Evolutionary conservation across 371 early-diverging fungal genomes (phyloP), one percentile per base, ranked within the genome.

Genomic region (Mortierella sp.): DNA sequence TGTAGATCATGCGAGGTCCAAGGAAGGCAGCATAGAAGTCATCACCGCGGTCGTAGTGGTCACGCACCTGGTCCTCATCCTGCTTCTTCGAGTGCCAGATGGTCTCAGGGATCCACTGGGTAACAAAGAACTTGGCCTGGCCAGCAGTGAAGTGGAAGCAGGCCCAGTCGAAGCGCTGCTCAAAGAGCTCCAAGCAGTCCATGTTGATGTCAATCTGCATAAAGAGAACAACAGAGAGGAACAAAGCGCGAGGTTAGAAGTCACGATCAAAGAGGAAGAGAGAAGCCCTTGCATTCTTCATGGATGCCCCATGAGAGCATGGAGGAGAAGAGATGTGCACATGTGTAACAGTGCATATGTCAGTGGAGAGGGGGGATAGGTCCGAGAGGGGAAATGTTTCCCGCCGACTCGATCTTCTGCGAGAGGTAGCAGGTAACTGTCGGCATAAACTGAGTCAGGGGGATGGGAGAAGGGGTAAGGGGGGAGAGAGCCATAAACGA

Each of bases 11-110:
- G 66, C 89, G 87, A 23, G 92, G 92, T 57, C 98, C 99, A 70
- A 98, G 83, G 88, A 97, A 97, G 44, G 93, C 95, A 52, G 89
- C 93, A 85, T 98, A 97, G 72, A 98, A 98, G 81, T 97, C 98
- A 84, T 98, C 94, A 65, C 98, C 98, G 66, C 98, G 94, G 85
- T 98, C 98, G 82, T 98, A 98, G 85, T 97, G 97, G 60, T 98
- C 98, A 71, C 97, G 91, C 50, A 98, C 97, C 84, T 98, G 98
- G 77, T 92, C 93, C 82, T 96, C 95, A 82, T 98, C 98, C 85
- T 98, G 98, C 82, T 93, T 93, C 82, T 91, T 92, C 56, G 95
- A 93, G 87, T 98, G 98, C 96, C 94, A 94, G 65, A 97, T 84
- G 26, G 93, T 89, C 84, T 97, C 97, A 57, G 98, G 98, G 62